A percentile compares a stretch with the other conserved stretches of the same genome.
phyloP scores from a whole-genome alignment of 441 rosid genomes.

The Populus hybrid region DNA sequence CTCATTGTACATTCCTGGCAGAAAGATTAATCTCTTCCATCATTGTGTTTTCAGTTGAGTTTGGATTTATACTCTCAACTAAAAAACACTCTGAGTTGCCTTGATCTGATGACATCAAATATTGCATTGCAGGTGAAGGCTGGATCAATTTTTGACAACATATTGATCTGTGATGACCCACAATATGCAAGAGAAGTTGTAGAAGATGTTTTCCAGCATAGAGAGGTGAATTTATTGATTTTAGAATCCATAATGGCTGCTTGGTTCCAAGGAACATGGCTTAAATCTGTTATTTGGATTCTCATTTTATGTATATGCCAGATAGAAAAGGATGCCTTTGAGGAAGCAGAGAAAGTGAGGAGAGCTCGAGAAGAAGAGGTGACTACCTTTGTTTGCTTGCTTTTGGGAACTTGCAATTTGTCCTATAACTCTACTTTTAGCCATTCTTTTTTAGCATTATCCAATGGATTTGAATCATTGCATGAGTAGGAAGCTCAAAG shows the following conservation, averaged over 20 bases:
- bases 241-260: neutral
- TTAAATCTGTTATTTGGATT: neutral
- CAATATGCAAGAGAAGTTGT: slow-evolving; percentile 64
- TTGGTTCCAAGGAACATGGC: slow-evolving; percentile 14
- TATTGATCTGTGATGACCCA: slow-evolving; percentile 73
- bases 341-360: slow-evolving; percentile 71
- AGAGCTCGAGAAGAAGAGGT: slow-evolving; percentile 82
- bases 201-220: slow-evolving; percentile 44
- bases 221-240: slow-evolving; percentile 45
- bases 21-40: neutral
- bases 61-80: neutral
- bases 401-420: neutral
- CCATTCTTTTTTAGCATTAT: neutral
- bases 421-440: neutral
- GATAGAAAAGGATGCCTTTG: slow-evolving; percentile 64
- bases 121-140: slow-evolving; percentile 58
- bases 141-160: slow-evolving; percentile 70
- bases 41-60: neutral
- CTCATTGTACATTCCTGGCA: neutral
- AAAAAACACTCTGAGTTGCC: neutral
- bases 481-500: slow-evolving; percentile 45
- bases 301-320: slow-evolving; percentile 24
- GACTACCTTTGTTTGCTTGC: neutral
- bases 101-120: slow-evolving; percentile 7
- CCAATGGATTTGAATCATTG: slow-evolving; percentile 7